Evolutionary conservation across 257 asterid species (phyloP).

Genomic region (Osmanthus fragrans): DNA sequence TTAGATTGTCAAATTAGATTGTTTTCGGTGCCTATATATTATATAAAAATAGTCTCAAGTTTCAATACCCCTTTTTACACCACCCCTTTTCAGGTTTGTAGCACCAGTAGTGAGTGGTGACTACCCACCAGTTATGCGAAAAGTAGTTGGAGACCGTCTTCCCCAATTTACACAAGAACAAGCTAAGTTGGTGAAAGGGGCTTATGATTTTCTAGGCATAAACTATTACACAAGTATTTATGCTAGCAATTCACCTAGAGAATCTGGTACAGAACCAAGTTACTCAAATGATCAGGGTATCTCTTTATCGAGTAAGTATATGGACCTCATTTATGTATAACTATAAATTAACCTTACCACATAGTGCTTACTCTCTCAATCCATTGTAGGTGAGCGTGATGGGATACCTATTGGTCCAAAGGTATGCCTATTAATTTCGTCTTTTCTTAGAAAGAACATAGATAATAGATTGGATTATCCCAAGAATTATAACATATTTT

Average conservation of each 20-base stretch:
- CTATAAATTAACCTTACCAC: too few species aligned
- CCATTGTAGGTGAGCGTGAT: background rate
- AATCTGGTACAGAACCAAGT: background rate
- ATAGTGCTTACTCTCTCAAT: background rate
- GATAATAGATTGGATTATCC: too few species aligned
- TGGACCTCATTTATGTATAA: background rate
- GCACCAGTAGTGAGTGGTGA: slow-evolving; percentile 23
- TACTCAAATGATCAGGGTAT: slow-evolving; percentile 19
- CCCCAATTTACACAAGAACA: background rate
- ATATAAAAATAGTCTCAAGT: background rate
- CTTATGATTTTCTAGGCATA: slow-evolving; percentile 31
- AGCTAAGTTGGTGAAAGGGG: background rate
- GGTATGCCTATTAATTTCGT: background rate
- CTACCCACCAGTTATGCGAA: slow-evolving; percentile 27
- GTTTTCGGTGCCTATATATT: too few species aligned
- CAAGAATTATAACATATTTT: too few species aligned
- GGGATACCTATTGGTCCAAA: slow-evolving; percentile 17
- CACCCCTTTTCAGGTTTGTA: slow-evolving; percentile 19
- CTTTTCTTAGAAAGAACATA: background rate
- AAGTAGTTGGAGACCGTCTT: slow-evolving; percentile 13
- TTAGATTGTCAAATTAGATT: too few species aligned
- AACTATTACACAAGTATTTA: slow-evolving; percentile 31
- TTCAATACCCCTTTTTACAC: too few species aligned
- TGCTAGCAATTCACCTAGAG: background rate
- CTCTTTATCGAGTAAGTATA: slow-evolving; percentile 21